Conservation (phyloP, 352 stramenopile species). For the Globisporangium uncinulatum region DNA sequence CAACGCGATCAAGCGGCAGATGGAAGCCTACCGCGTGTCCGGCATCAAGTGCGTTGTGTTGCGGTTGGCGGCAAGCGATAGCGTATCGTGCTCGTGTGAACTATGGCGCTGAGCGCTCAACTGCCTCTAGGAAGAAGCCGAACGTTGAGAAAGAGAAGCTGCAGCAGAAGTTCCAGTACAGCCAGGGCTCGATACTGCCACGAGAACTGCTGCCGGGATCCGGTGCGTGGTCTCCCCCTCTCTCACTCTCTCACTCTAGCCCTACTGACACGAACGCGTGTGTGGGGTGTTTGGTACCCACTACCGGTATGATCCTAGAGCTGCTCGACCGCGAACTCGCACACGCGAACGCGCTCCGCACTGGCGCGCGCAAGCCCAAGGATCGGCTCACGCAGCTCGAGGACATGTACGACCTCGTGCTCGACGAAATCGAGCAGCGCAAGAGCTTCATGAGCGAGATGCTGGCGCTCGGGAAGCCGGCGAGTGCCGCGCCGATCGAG, state of each 20-base stretch:
- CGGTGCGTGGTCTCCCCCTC: slow-evolving; percentile 17
- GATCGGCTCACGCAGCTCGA: slow-evolving; percentile 47
- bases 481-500: slow-evolving; percentile 38
- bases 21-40: slow-evolving; percentile 54
- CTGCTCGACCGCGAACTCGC: slow-evolving; percentile 55
- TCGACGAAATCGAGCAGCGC: slow-evolving; percentile 54
- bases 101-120: not conserved
- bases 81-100: not conserved
- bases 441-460: slow-evolving; percentile 68
- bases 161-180: slow-evolving; percentile 73
- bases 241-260: not conserved
- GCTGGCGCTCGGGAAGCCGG: slow-evolving; percentile 37
- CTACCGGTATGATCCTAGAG: slow-evolving; percentile 20
- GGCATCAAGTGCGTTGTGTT: slow-evolving; percentile 34
- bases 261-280: not conserved
- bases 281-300: not conserved
- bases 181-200: slow-evolving; percentile 59
- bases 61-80: too few species aligned
- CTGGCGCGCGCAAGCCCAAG: slow-evolving; percentile 26
- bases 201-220: slow-evolving; percentile 62
- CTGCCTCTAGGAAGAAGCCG: slow-evolving; percentile 24
- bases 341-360: slow-evolving; percentile 39
- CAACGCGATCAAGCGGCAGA: slow-evolving; percentile 59
- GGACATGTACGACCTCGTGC: slow-evolving; percentile 53
- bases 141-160: slow-evolving; percentile 84